phyloP scores from a whole-genome alignment of 1,284 basidiomycete species.

The Rhodofomes roseus region DNA sequence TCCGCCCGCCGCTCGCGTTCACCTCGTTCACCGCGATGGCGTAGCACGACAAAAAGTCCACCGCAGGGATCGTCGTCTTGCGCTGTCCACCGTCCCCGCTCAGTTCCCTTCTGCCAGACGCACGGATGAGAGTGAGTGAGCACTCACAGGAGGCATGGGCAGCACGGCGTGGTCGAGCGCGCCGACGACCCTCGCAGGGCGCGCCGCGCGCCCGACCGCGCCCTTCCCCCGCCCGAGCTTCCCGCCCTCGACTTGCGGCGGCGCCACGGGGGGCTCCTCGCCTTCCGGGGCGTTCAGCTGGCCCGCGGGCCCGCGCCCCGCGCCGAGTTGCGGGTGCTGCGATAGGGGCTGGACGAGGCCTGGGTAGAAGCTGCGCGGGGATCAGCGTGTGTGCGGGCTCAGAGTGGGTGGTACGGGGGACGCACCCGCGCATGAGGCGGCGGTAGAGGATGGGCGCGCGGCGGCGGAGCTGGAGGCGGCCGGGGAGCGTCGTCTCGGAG shows the following conservation, averaged over 20 bases:
- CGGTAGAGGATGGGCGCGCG: conserved; percentile 85
- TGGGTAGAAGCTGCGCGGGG: conserved; percentile 58
- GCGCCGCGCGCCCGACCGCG: conserved; percentile 8
- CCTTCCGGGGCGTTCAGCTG: conserved; percentile 39
- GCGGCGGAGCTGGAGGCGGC: conserved; percentile 75
- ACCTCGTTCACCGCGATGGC: conserved; percentile 91
- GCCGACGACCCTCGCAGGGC: conserved; percentile 62
- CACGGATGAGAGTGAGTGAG: not conserved
- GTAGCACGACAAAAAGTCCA: conserved; percentile 93
- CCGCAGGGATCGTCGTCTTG: conserved; percentile 84
- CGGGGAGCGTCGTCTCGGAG: conserved; percentile 77
- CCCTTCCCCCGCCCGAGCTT: conserved; percentile 1
- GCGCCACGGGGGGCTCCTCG: conserved; percentile 1
- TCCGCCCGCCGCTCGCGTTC: conserved; percentile 88
- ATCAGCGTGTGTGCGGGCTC: not conserved
- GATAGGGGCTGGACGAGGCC: conserved; percentile 43
- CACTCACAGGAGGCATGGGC: conserved; percentile 75
- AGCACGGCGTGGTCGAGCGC: conserved; percentile 80
- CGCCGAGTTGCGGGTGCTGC: conserved; percentile 41
- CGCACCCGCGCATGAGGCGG: conserved; percentile 82
- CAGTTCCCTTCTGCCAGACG: conserved; percentile 4
- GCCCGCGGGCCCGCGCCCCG: conserved; percentile 28
- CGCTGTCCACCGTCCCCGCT: conserved; percentile 40
- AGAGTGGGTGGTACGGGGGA: conserved; percentile 6
- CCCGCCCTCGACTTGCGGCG: conserved; percentile 1